Base-by-base conservation (phyloP, 768 basidiomycete genomes). In the Pisolithus marmoratus region DNA sequence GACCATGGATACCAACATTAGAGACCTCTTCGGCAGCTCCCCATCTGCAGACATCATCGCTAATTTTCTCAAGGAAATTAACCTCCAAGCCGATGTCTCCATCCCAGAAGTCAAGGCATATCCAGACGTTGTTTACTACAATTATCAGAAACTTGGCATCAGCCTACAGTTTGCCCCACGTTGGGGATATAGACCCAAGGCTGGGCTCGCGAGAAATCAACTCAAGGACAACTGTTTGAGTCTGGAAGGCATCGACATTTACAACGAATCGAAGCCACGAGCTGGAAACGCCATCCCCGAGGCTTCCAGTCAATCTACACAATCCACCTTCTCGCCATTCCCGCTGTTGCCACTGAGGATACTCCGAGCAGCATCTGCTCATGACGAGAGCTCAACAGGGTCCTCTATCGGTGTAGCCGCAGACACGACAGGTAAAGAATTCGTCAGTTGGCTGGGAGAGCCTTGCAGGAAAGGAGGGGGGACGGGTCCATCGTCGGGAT, bases 391-490 rank as follows among this genome's bases (percentile, higher is more conserved):
- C 37, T 37, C 62, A 31, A 74, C 77, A 19, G 70, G 78, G 2
- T 40, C 71, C 8, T 58, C 62, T 20, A 61, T 87, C 24, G 66
- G 71, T 15, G 63, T 90, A 8, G 65, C 62, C 7, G 64, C 65
- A 27, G 72, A 72, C 45, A 84, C 82, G 22, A 81, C 80, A 11
- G 94, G 92, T 2, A 84, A 85, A 60, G 83, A 91, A 0, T 83
- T 98, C 54, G 87, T 96, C 8, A 60, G 68, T 24, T 65, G 67
- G 42, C 64, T 96, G 42, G 93, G 93, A 9, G 94, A 97, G 68
- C 94, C 94, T 7, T 81, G 81, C 61, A 77, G 90, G 54, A 98
- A 96, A 65, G 94, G 94, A 7, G 93, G 94, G 20, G 94, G 94
- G 1, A 73, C 82, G 8, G 90, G 90, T 1, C 90, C 90, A 12